A percentile compares a stretch with the other conserved stretches of the same genome.
Evolutionary conservation across 805 yeast genomes (phyloP).

Genomic region (Sugiyamaella boreocaroliniensis): DNA sequence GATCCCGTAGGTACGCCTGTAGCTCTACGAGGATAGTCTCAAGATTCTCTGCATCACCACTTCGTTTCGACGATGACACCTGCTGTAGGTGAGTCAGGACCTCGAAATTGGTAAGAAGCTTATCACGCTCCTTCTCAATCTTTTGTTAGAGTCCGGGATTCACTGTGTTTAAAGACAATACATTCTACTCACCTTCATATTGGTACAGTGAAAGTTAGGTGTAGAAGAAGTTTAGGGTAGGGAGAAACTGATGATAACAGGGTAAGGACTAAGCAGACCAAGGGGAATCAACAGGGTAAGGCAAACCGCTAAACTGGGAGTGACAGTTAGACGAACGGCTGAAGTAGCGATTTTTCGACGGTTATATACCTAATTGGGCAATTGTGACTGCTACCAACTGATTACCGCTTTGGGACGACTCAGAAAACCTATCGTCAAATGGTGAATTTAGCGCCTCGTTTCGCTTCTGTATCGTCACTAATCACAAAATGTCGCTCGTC

Average conservation of each 20-base stretch:
- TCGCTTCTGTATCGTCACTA: slow-evolving; percentile 2
- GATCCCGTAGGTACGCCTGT: slow-evolving; percentile 34
- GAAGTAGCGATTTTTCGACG: too few species aligned
- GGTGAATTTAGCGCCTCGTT: background rate
- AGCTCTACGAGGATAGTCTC: slow-evolving; percentile 33
- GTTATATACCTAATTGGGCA: slow-evolving; percentile 10
- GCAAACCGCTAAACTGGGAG: too few species aligned
- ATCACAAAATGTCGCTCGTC: slow-evolving; percentile 80
- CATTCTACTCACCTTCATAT: too few species aligned
- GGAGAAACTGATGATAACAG: too few species aligned
- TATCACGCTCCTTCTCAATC: slow-evolving; percentile 38
- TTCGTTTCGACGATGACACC: slow-evolving; percentile 5
- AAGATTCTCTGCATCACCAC: slow-evolving; percentile 19
- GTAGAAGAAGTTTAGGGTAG: too few species aligned
- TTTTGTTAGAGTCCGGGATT: background rate
- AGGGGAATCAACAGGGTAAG: too few species aligned
- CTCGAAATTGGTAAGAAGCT: slow-evolving; percentile 59
- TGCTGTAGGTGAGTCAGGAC: slow-evolving; percentile 46
- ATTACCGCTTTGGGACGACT: background rate
- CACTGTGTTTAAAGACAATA: too few species aligned
- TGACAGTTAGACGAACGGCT: too few species aligned
- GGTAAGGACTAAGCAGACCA: too few species aligned
- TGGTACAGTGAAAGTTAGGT: too few species aligned
- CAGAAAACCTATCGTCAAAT: background rate
- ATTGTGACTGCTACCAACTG: slow-evolving; percentile 9